phyloP scores from a whole-genome alignment of 106 monocot genomes.

The Apostasia ramifera region DNA sequence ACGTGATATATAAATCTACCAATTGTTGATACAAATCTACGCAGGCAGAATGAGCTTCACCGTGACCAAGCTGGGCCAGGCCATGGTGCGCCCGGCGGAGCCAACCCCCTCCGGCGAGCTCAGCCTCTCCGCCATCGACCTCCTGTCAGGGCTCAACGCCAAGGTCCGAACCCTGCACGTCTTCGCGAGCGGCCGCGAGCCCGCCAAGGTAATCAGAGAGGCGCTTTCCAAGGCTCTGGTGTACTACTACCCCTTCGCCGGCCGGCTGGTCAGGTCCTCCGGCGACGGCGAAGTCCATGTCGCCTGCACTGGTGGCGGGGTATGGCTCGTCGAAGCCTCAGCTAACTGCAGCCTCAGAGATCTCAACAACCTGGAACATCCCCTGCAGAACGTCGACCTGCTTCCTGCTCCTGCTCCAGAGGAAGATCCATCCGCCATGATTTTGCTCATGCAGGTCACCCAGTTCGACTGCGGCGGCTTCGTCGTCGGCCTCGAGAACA shows the following conservation, averaged over 20 bases:
- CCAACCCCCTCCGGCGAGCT: slow-evolving; percentile 5
- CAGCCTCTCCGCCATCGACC: slow-evolving; percentile 13
- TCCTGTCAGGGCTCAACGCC: slow-evolving; percentile 8
- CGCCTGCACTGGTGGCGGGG: slow-evolving; percentile 8
- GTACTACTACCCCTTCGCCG: slow-evolving; percentile 18
- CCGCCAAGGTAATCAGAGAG: slow-evolving; percentile 14
- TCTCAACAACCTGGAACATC: background rate
- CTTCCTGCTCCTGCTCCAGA: background rate
- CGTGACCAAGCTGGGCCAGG: slow-evolving; percentile 2
- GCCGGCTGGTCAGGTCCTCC: slow-evolving; percentile 3
- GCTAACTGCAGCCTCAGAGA: background rate
- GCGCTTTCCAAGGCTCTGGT: slow-evolving; percentile 9
- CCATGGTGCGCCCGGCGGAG: slow-evolving; percentile 2
- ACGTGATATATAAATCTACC: too few species aligned
- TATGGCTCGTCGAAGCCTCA: background rate
- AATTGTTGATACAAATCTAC: too few species aligned
- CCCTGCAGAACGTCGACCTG: background rate
- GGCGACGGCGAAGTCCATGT: background rate
- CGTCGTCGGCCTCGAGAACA: slow-evolving; percentile 10
- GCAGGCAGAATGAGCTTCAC: background rate
- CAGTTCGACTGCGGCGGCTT: slow-evolving; percentile 26
- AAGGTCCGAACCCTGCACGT: slow-evolving; percentile 13
- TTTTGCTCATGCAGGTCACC: slow-evolving; percentile 13
- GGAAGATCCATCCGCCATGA: background rate
- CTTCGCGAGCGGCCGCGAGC: background rate